These are phyloP conservation scores for Melanogaster broomeanus DNA, from an alignment of 768 basidiomycete genomes.

Conservation along the genomic window DNA sequence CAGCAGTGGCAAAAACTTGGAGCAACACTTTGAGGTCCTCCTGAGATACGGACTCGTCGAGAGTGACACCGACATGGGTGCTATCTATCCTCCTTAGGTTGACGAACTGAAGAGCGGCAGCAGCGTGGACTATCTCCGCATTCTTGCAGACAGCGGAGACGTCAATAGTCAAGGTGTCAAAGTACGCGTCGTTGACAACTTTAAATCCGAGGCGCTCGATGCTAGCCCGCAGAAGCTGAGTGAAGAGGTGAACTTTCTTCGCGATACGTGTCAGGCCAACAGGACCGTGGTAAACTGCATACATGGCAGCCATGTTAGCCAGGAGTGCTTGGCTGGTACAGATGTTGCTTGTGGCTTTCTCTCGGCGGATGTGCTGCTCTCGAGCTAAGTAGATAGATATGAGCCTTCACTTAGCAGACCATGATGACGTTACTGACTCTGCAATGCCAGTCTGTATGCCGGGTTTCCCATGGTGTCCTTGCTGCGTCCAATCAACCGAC, in stretches of 20 bases:
- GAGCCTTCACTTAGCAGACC: slow-evolving; percentile 7
- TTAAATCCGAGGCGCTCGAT: slow-evolving; percentile 76
- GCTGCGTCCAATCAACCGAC: slow-evolving; percentile 89
- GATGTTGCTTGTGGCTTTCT: slow-evolving; percentile 98
- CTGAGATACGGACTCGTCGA: slow-evolving; percentile 87
- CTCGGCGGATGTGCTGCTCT: slow-evolving; percentile 95
- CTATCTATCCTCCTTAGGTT: slow-evolving; percentile 83
- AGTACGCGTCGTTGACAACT: slow-evolving; percentile 72
- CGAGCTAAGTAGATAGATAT: slow-evolving; percentile 56
- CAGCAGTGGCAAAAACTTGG: slow-evolving; percentile 77
- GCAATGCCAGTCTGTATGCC: slow-evolving; percentile 91
- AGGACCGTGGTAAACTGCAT: slow-evolving; percentile 95
- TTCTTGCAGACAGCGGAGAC: slow-evolving; percentile 59
- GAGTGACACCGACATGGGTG: slow-evolving; percentile 77
- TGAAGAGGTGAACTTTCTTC: slow-evolving; percentile 85
- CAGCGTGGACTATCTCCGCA: slow-evolving; percentile 66
- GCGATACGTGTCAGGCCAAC: slow-evolving; percentile 83
- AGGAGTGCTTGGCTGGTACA: slow-evolving; percentile 97
- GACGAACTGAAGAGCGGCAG: slow-evolving; percentile 64
- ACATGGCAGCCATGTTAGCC: slow-evolving; percentile 99
- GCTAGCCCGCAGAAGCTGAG: slow-evolving; percentile 69
- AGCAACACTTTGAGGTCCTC: slow-evolving; percentile 75
- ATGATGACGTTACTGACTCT: slow-evolving; percentile 61
- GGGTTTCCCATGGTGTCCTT: slow-evolving; percentile 81
- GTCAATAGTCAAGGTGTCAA: slow-evolving; percentile 88